phyloP scores from a whole-genome alignment of 192 early-diverging fungal genomes.

The Coemansia erecta region DNA sequence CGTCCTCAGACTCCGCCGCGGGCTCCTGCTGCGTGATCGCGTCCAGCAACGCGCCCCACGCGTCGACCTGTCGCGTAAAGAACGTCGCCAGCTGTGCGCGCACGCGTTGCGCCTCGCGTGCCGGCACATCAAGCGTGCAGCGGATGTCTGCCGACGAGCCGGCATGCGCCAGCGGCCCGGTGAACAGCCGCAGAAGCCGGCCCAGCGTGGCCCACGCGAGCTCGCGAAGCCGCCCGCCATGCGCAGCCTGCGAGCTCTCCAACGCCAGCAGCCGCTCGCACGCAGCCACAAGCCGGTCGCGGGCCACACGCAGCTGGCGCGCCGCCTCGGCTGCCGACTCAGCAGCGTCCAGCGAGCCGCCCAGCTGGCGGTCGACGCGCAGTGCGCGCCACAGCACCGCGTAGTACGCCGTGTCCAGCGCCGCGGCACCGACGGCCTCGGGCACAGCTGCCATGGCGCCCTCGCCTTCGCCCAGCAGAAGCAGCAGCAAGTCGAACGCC shows the following conservation, averaged over 20 bases:
- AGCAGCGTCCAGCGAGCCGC: not conserved
- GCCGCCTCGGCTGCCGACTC: not conserved
- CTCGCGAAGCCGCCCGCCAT: conserved; percentile 26
- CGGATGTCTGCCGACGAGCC: conserved; percentile 8
- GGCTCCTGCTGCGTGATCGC: not conserved
- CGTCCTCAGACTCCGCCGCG: not conserved
- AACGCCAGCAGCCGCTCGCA: conserved; percentile 26
- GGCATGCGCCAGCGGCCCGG: conserved; percentile 20
- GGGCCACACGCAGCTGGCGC: conserved; percentile 13
- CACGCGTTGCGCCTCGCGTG: not conserved
- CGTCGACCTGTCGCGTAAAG: conserved; percentile 15
- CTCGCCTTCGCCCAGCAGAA: conserved; percentile 17
- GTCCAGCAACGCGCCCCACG: conserved; percentile 9
- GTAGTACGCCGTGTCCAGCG: conserved; percentile 34
- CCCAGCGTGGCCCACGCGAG: conserved; percentile 40
- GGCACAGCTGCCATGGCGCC: conserved; percentile 11
- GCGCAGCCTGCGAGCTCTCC: not conserved
- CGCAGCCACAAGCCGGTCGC: conserved; percentile 16
- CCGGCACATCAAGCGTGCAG: conserved; percentile 6
- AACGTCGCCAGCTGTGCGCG: conserved; percentile 19
- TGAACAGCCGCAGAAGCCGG: conserved; percentile 26
- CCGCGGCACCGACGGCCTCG: conserved; percentile 22
- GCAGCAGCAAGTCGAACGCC: conserved; percentile 13
- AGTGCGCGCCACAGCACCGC: conserved; percentile 42
- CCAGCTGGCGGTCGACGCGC: conserved; percentile 18